Percentiles rank a stretch among this genome's conserved stretches.
These are phyloP conservation scores for Arbutus unedo DNA, from an alignment of 148 eudicot genomes.

Conservation along the genomic window DNA sequence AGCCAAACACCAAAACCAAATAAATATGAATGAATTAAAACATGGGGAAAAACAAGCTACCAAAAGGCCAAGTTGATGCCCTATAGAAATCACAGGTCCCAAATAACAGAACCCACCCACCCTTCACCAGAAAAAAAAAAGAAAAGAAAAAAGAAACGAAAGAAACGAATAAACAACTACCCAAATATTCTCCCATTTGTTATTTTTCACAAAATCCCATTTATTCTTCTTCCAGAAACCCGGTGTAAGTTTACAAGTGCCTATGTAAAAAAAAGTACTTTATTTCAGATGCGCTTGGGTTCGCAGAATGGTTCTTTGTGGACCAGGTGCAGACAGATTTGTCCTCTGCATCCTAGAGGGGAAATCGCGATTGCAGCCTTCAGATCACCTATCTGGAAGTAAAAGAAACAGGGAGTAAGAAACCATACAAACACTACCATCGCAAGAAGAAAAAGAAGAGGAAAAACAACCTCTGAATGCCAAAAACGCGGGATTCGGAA, in stretches of 20 bases:
- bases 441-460: not conserved
- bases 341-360: not conserved
- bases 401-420: not conserved
- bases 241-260: not conserved
- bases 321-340: no score
- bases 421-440: not conserved
- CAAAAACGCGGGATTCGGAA: no score
- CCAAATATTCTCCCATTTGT: not conserved
- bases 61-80: not conserved
- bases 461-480: not conserved
- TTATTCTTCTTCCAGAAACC: constrained; percentile 7
- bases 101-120: no score
- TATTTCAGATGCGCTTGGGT: no score
- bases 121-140: no score
- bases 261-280: no score
- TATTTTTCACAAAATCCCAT: not conserved
- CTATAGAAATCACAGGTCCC: not conserved
- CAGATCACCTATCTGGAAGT: constrained; percentile 1
- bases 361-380: not conserved
- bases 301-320: no score
- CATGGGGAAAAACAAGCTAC: no score
- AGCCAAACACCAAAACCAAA: not conserved
- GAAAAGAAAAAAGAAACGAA: no score
- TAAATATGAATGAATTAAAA: not conserved
- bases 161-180: not conserved